Percentiles rank a stretch among this genome's conserved stretches.
These are phyloP conservation scores for Pythium phragmitis DNA, from an alignment of 352 stramenopile genomes.

Conservation along the genomic window DNA sequence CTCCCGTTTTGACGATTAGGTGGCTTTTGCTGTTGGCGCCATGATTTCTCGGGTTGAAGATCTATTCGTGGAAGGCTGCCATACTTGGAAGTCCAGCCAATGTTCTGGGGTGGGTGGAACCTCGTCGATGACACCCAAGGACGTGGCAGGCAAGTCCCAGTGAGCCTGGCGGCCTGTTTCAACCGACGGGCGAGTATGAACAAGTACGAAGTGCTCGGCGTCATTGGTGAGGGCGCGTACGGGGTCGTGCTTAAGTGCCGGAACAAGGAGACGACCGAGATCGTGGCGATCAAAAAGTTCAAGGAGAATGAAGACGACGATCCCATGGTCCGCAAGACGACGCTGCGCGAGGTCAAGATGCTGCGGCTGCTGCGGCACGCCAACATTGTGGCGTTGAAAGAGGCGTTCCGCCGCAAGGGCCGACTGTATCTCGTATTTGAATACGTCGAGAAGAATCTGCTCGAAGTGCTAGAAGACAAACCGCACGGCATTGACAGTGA, in stretches of 20 bases:
- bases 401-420: conserved; percentile 97
- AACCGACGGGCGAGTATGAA: conserved; percentile 62
- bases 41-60: no score
- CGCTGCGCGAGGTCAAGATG: conserved; percentile 97
- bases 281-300: conserved; percentile 99
- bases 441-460: conserved; percentile 96
- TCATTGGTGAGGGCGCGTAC: conserved; percentile 94
- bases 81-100: conserved; percentile 17
- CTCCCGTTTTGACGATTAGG: neutral
- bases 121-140: conserved; percentile 1
- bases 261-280: conserved; percentile 95
- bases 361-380: conserved; percentile 97
- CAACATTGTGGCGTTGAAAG: conserved; percentile 97
- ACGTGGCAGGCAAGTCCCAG: neutral
- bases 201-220: conserved; percentile 93
- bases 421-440: conserved; percentile 98
- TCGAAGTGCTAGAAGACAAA: conserved; percentile 94
- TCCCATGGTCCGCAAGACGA: conserved; percentile 93
- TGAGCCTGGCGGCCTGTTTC: neutral
- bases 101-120: neutral
- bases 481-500: conserved; percentile 85
- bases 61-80: neutral
- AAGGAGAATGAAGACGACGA: conserved; percentile 92
- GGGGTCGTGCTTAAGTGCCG: conserved; percentile 92
- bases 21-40: no score